Conservation (phyloP, 1,284 basidiomycete species). For the Boletellus sp. region DNA sequence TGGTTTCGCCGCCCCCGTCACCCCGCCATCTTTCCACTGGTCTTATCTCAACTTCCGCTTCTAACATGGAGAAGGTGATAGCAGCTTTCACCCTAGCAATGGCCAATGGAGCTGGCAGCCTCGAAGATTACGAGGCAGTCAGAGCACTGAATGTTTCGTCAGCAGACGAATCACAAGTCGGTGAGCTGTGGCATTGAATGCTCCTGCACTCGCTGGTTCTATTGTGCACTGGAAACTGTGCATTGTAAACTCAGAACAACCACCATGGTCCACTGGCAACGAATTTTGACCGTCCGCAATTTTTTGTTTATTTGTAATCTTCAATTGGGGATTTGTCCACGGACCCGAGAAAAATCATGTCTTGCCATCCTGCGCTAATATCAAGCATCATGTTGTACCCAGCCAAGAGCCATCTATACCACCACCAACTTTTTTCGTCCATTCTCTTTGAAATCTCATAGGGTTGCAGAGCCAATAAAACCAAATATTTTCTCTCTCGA, state of each 20-base stretch:
- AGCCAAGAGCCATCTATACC: slow-evolving; percentile 26
- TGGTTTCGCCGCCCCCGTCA: slow-evolving; percentile 16
- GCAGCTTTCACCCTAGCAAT: slow-evolving; percentile 60
- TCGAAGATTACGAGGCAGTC: slow-evolving; percentile 60
- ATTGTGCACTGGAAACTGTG: slow-evolving; percentile 1
- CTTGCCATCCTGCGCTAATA: slow-evolving; percentile 25
- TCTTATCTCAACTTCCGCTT: slow-evolving; percentile 27
- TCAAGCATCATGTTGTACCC: slow-evolving; percentile 30
- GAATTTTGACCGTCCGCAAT: slow-evolving; percentile 7
- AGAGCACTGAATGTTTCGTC: slow-evolving; percentile 40
- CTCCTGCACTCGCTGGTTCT: neutral
- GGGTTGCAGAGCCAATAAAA: slow-evolving; percentile 13
- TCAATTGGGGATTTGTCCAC: slow-evolving; percentile 12
- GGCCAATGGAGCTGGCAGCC: slow-evolving; percentile 65
- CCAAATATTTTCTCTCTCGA: slow-evolving; percentile 21
- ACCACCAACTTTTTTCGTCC: slow-evolving; percentile 11
- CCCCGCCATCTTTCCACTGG: slow-evolving; percentile 2
- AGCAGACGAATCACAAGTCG: slow-evolving; percentile 45
- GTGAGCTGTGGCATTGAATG: slow-evolving; percentile 62
- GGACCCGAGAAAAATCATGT: slow-evolving; percentile 22
- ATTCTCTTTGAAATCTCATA: slow-evolving; percentile 3
- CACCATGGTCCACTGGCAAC: neutral
- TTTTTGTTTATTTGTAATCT: slow-evolving; percentile 31
- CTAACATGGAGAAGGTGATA: slow-evolving; percentile 56
- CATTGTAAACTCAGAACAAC: neutral